These are phyloP conservation scores for Avena eriantha DNA, from an alignment of 176 grass and related monocot species.

Conservation along the genomic window DNA sequence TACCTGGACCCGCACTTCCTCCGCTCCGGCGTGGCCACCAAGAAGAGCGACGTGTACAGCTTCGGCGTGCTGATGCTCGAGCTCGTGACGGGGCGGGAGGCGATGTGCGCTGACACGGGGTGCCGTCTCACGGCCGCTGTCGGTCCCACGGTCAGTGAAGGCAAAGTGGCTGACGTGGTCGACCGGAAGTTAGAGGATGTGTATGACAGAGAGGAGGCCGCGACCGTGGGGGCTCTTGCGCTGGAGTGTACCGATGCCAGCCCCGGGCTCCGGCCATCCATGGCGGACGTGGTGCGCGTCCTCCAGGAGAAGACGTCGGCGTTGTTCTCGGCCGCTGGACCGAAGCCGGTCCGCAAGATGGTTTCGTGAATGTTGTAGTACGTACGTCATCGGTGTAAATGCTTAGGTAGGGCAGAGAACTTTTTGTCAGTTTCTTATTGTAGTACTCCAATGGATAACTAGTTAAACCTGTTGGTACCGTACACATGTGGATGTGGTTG, in stretches of 20 bases:
- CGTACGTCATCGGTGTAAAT: slow-evolving; percentile 16
- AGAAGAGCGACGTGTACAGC: slow-evolving; percentile 89
- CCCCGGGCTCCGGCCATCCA: slow-evolving; percentile 66
- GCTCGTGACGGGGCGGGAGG: slow-evolving; percentile 68
- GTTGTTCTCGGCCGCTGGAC: slow-evolving; percentile 54
- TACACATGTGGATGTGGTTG: slow-evolving; percentile 32
- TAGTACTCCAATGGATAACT: slow-evolving; percentile 6
- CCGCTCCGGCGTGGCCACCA: slow-evolving; percentile 70
- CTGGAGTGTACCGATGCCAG: slow-evolving; percentile 50
- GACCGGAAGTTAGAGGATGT: slow-evolving; percentile 51
- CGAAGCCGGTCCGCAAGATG: slow-evolving; percentile 47
- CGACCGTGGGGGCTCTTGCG: slow-evolving; percentile 54
- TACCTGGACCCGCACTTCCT: slow-evolving; percentile 88
- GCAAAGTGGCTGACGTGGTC: slow-evolving; percentile 44
- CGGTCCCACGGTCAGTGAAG: slow-evolving; percentile 35
- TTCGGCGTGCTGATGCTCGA: slow-evolving; percentile 88
- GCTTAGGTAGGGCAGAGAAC: slow-evolving; percentile 38
- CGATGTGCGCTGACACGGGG: slow-evolving; percentile 55
- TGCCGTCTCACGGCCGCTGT: slow-evolving; percentile 54
- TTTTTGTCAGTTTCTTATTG: background rate
- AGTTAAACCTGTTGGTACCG: slow-evolving; percentile 9
- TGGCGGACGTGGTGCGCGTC: slow-evolving; percentile 66
- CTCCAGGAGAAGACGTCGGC: slow-evolving; percentile 58
- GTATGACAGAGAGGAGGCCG: slow-evolving; percentile 60
- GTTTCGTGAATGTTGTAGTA: slow-evolving; percentile 28